phyloP scores from a whole-genome alignment of 768 basidiomycete genomes.

The Daedalea quercina region DNA sequence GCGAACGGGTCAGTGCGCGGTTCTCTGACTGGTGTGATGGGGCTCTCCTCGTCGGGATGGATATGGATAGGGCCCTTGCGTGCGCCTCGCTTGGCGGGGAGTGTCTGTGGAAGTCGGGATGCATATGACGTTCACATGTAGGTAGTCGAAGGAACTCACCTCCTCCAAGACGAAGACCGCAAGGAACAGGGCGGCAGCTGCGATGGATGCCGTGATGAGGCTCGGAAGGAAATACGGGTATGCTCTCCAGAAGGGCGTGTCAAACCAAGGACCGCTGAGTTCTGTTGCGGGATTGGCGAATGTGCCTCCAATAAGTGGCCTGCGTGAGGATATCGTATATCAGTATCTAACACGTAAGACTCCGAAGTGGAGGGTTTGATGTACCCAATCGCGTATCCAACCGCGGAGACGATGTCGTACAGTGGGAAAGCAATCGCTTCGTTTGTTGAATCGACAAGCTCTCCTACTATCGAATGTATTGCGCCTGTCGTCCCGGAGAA shows the following conservation, averaged over 20 bases:
- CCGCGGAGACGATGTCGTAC: constrained; percentile 50
- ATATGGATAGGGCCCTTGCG: background rate
- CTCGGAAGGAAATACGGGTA: constrained; percentile 62
- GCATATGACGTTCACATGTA: background rate
- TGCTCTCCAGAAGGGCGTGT: constrained; percentile 34
- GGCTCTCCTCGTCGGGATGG: constrained; percentile 3
- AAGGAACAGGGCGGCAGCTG: constrained; percentile 33
- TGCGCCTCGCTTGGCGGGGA: constrained; percentile 11
- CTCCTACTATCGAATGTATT: constrained; percentile 29
- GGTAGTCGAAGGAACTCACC: constrained; percentile 29
- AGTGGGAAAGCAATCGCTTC: constrained; percentile 53
- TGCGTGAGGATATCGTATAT: constrained; percentile 14
- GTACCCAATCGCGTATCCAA: constrained; percentile 53
- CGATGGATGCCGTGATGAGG: constrained; percentile 36
- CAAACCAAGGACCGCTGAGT: constrained; percentile 36
- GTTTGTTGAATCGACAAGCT: constrained; percentile 55
- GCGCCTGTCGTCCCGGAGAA: constrained; percentile 31
- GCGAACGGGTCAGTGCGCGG: constrained; percentile 3
- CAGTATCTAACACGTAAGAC: background rate
- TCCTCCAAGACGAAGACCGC: constrained; percentile 48
- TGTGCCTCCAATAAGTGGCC: constrained; percentile 56
- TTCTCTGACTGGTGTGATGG: background rate
- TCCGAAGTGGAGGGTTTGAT: constrained; percentile 8
- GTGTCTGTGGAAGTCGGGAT: constrained; percentile 13
- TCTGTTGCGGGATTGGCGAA: constrained; percentile 46